Evolutionary conservation across 2,329 filamentous ascomycete species (phyloP), one percentile per base, ranked within the genome.

Genomic region (Ophiocordyceps camponoti-floridani): DNA sequence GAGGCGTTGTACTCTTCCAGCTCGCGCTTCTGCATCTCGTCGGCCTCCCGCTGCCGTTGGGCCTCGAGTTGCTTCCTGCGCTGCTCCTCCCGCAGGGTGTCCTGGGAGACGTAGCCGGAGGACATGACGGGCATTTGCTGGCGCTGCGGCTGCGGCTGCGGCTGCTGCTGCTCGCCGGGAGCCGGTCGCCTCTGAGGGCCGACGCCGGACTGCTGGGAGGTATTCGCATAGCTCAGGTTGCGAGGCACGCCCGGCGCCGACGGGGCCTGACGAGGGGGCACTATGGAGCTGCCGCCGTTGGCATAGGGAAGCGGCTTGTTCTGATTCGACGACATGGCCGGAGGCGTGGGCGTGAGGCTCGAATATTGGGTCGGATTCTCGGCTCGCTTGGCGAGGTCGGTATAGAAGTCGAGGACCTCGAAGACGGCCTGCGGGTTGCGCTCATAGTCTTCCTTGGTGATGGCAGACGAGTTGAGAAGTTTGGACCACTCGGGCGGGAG

Each of bases 361-460:
- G 79, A 65, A 56, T 79, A 87, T 53, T 75, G 72, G 51, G 75
- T 71, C 10, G 80, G 79, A 56, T 86, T 79, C 46, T 86, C 78
- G 43, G 75, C 72, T 49, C 81, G 71, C 66, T 86, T 86, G 50
- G 82, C 81, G 42, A 88, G 81, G 60, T 87, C 83, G 1, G 83
- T 85, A 64, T 88, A 89, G 64, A 89, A 89, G 59, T 88, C 82
- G 16, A 89, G 67, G 41, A 86, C 84, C 58, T 89, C 84, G 45
- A 86, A 79, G 26, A 78, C 82, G 47, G 78, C 86, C 66, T 89
- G 82, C 5, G 91, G 91, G 57, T 98, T 95, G 58, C 91, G 88
- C 64, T 94, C 86, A 63, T 96, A 96, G 60, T 98, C 91, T 56
- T 98, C 91, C 64, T 95, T 94, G 47, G 91, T 96, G 56, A 98